phyloP scores from a whole-genome alignment of 371 early-diverging fungal genomes.

The Circinella minor region DNA sequence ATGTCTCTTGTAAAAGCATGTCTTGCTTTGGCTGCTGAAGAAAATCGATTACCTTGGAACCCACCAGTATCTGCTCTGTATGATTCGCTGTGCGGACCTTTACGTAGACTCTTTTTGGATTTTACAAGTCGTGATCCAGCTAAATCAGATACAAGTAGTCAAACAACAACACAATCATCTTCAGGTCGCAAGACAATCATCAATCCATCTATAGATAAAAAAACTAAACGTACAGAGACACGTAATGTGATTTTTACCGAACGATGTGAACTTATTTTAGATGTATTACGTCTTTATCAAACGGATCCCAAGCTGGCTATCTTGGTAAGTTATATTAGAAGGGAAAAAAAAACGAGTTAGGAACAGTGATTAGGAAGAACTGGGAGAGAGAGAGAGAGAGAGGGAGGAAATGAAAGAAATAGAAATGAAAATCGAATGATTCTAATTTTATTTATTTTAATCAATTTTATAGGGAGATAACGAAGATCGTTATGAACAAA shows the following conservation, averaged over 20 bases:
- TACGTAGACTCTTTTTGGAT: conserved; percentile 74
- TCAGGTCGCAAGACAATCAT: conserved; percentile 23
- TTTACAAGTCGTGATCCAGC: conserved; percentile 50
- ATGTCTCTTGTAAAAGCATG: conserved; percentile 80
- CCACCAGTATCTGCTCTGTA: conserved; percentile 71
- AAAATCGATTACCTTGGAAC: conserved; percentile 75
- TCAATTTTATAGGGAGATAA: conserved; percentile 35
- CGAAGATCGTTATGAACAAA: conserved; percentile 61
- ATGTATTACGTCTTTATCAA: conserved; percentile 76
- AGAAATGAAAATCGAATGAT: not conserved
- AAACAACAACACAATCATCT: conserved; percentile 12
- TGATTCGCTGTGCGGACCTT: conserved; percentile 66
- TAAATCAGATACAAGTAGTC: conserved; percentile 29
- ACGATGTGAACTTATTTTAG: conserved; percentile 74
- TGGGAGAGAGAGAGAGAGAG: too few species aligned
- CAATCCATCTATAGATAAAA: conserved; percentile 36
- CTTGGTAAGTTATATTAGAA: conserved; percentile 21
- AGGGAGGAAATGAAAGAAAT: not conserved
- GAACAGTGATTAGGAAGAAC: too few species aligned
- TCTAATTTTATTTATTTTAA: not conserved
- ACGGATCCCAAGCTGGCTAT: conserved; percentile 77
- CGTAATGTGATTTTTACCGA: conserved; percentile 59
- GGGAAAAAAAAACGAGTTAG: not conserved
- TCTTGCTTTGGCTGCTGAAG: conserved; percentile 74
- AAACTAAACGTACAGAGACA: conserved; percentile 39